Evolutionary conservation across 768 basidiomycete genomes (phyloP).

Genomic region (Chalciporus sphaerocephalus): DNA sequence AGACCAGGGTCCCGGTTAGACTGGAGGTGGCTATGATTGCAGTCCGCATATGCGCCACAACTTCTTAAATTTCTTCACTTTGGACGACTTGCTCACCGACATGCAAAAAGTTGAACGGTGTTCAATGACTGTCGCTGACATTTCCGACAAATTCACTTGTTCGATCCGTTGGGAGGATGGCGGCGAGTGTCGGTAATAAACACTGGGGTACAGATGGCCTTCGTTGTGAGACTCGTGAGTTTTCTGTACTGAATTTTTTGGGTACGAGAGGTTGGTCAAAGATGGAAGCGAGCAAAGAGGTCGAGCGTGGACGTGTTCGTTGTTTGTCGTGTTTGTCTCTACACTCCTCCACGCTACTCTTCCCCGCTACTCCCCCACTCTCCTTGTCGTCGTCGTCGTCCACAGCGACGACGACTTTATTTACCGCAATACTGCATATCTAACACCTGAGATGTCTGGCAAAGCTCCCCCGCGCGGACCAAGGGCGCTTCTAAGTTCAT

Average conservation of each 20-base stretch:
- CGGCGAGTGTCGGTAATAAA: neutral
- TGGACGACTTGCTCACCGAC: neutral
- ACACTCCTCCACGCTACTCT: conserved; percentile 8
- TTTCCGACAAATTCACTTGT: neutral
- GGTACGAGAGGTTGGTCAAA: neutral
- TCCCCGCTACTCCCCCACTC: conserved; percentile 1
- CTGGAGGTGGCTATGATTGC: neutral
- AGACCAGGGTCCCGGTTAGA: too few relatives aligned
- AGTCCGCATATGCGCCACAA: neutral
- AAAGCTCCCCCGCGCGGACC: conserved; percentile 75
- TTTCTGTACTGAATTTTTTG: neutral
- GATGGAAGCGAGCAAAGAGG: conserved; percentile 14
- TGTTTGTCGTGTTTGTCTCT: conserved; percentile 21
- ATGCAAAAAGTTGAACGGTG: too few relatives aligned
- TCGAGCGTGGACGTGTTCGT: conserved; percentile 7
- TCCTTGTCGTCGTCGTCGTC: conserved; percentile 22
- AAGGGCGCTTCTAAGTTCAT: conserved; percentile 55
- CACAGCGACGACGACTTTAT: conserved; percentile 19
- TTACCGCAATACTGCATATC: neutral
- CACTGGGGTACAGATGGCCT: neutral
- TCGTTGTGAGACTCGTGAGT: neutral
- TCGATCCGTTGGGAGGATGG: neutral
- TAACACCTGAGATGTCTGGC: conserved; percentile 54
- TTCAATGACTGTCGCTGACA: neutral
- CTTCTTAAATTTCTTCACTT: neutral